A percentile compares a stretch with the other conserved stretches of the same genome.
phyloP scores from a whole-genome alignment of 225 moss, liverwort and hornwort genomes.

The Pseudoscleropodium purum region DNA sequence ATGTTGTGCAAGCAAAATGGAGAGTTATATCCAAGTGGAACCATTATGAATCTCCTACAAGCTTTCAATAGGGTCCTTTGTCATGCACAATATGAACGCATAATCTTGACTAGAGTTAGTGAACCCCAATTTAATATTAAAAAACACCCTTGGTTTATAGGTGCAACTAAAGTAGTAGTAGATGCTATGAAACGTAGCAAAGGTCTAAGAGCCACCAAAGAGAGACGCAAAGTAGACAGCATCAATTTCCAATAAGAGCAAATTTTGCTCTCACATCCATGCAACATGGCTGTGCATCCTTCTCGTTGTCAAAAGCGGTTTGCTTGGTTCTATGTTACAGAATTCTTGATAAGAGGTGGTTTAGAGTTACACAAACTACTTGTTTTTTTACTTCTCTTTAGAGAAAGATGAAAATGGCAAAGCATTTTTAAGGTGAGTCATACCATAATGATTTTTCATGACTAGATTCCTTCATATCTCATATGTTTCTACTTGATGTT shows the following conservation, averaged over 20 bases:
- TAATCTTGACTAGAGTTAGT: background rate
- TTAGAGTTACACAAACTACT: background rate
- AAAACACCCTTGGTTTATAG: background rate
- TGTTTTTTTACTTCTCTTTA: background rate
- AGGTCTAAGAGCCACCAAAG: background rate
- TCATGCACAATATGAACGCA: background rate
- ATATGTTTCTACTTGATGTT: too few species aligned
- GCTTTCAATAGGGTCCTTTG: background rate
- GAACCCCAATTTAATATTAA: too few species aligned
- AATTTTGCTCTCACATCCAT: background rate
- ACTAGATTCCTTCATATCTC: too few species aligned
- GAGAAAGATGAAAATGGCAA: background rate
- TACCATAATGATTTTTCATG: fast-evolving
- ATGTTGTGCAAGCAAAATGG: background rate
- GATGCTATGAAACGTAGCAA: background rate
- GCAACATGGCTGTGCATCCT: background rate
- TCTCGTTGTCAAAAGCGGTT: background rate
- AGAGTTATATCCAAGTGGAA: background rate
- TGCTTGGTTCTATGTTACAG: fast-evolving
- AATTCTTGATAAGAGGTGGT: background rate
- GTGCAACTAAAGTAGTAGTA: background rate
- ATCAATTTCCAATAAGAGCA: background rate
- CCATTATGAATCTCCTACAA: background rate
- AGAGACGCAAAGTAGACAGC: background rate
- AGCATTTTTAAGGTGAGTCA: background rate